A percentile compares a stretch with the other conserved stretches of the same genome.
Evolutionary conservation across 1,139 yeast genomes (phyloP).

Genomic region (Magnusiomyces magnusii): DNA sequence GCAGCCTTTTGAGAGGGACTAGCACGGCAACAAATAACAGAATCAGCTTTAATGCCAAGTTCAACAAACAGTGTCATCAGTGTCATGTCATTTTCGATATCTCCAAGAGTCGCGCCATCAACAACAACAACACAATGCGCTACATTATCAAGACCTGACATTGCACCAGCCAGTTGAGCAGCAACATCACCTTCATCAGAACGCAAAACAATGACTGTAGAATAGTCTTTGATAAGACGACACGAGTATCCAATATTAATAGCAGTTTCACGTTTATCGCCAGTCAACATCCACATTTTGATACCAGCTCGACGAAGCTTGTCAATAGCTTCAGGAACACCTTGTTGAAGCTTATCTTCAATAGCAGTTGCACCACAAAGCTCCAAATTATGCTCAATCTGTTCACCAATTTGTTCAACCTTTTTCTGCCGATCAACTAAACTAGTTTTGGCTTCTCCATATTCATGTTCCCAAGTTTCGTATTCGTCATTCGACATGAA

Average conservation of each 20-base stretch:
- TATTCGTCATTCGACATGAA: slow-evolving; percentile 60
- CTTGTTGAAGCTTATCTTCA: slow-evolving; percentile 93
- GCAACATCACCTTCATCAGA: slow-evolving; percentile 42
- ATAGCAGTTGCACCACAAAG: slow-evolving; percentile 93
- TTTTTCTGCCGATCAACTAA: slow-evolving; percentile 55
- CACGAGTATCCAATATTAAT: slow-evolving; percentile 95
- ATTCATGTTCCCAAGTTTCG: slow-evolving; percentile 56
- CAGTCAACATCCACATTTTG: slow-evolving; percentile 96
- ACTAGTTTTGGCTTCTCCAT: slow-evolving; percentile 71
- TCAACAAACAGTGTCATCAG: slow-evolving; percentile 70
- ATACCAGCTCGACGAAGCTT: slow-evolving; percentile 89
- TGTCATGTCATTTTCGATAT: slow-evolving; percentile 64
- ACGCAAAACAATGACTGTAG: slow-evolving; percentile 73
- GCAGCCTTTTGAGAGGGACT: slow-evolving; percentile 95
- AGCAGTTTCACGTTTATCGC: slow-evolving; percentile 97
- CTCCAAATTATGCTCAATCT: slow-evolving; percentile 58
- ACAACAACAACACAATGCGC: slow-evolving; percentile 94
- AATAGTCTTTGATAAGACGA: slow-evolving; percentile 83
- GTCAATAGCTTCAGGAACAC: slow-evolving; percentile 91
- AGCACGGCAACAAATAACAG: slow-evolving; percentile 86
- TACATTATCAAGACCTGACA: slow-evolving; percentile 53
- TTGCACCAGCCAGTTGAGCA: slow-evolving; percentile 51
- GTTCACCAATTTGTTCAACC: slow-evolving; percentile 66
- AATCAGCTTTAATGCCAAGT: slow-evolving; percentile 77
- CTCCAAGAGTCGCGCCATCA: slow-evolving; percentile 77